phyloP scores from a whole-genome alignment of 2,329 filamentous ascomycete genomes.

The Ambrosiella beaveri region DNA sequence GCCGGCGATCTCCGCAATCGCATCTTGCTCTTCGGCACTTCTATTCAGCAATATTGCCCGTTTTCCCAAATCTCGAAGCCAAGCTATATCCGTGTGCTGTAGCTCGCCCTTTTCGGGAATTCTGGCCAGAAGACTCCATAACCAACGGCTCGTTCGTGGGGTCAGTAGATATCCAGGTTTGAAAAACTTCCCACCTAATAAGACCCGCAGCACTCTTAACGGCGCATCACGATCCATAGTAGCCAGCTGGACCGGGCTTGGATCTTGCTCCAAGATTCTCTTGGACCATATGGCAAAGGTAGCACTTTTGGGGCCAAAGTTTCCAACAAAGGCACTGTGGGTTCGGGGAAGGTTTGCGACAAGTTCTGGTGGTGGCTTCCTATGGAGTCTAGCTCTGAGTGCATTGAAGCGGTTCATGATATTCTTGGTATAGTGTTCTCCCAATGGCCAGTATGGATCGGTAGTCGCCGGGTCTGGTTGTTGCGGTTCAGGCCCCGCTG shows the following conservation, averaged over 20 bases:
- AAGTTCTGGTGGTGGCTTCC: slow-evolving; percentile 33
- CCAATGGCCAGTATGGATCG: slow-evolving; percentile 29
- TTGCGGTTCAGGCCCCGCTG: slow-evolving; percentile 34
- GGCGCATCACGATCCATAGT: slow-evolving; percentile 50
- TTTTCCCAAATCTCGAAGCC: slow-evolving; percentile 64
- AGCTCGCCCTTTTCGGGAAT: slow-evolving; percentile 60
- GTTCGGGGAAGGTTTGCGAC: slow-evolving; percentile 35
- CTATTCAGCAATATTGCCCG: slow-evolving; percentile 47
- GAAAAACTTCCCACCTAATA: slow-evolving; percentile 47
- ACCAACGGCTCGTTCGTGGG: slow-evolving; percentile 59
- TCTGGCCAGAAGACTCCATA: slow-evolving; percentile 66
- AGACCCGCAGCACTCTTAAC: slow-evolving; percentile 47
- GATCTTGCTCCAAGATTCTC: slow-evolving; percentile 35
- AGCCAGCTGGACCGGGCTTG: slow-evolving; percentile 40
- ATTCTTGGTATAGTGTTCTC: slow-evolving; percentile 48
- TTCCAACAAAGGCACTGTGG: slow-evolving; percentile 37
- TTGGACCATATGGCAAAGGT: slow-evolving; percentile 35
- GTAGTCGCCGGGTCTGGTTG: slow-evolving; percentile 17
- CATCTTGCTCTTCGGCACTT: slow-evolving; percentile 35
- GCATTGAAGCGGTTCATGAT: slow-evolving; percentile 46
- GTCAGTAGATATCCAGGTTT: slow-evolving; percentile 41
- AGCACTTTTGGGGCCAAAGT: slow-evolving; percentile 33
- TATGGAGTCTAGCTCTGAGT: slow-evolving; percentile 46
- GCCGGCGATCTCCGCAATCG: slow-evolving; percentile 31
- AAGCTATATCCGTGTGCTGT: slow-evolving; percentile 56